Percentiles rank a stretch among this genome's conserved stretches.
Conservation (phyloP, 2,329 filamentous ascomycete species). For the Nemania abortiva region DNA sequence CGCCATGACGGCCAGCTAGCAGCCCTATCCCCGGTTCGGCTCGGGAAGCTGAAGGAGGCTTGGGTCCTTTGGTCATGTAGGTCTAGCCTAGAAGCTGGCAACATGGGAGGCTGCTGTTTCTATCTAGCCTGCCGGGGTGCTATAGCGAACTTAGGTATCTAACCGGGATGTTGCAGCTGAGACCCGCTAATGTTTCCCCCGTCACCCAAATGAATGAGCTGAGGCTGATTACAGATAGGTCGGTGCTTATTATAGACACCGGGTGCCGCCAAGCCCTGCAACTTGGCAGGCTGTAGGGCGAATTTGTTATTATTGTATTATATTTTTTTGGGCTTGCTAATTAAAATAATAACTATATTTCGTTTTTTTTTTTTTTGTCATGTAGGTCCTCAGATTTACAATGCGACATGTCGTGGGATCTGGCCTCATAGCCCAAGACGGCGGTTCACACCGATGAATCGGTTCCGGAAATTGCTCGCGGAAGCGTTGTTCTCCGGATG, state of each 20-base stretch:
- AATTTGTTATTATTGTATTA: not conserved
- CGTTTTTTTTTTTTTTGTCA: not conserved
- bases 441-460: not conserved
- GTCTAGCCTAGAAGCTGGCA: slow-evolving; percentile 14
- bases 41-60: slow-evolving; percentile 22
- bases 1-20: slow-evolving; percentile 10
- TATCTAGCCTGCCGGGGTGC: not conserved
- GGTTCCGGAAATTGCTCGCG: not conserved
- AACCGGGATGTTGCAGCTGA: slow-evolving; percentile 21
- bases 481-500: not conserved
- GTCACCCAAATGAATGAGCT: slow-evolving; percentile 22
- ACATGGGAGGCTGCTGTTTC: not conserved
- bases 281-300: slow-evolving; percentile 17
- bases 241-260: slow-evolving; percentile 31
- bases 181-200: slow-evolving; percentile 22
- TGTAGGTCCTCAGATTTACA: not conserved
- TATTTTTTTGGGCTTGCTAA: not conserved
- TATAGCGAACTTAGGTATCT: slow-evolving; percentile 4
- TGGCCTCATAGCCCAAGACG: no score
- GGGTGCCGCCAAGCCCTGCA: slow-evolving; percentile 8
- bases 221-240: slow-evolving; percentile 25
- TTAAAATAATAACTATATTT: not conserved
- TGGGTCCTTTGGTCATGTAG: slow-evolving; percentile 27
- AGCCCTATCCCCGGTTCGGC: slow-evolving; percentile 25
- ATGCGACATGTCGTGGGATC: not conserved